Evolutionary conservation across 805 yeast genomes (phyloP), one percentile per base, ranked within the genome.

Genomic region (Lipomyces starkeyi): DNA sequence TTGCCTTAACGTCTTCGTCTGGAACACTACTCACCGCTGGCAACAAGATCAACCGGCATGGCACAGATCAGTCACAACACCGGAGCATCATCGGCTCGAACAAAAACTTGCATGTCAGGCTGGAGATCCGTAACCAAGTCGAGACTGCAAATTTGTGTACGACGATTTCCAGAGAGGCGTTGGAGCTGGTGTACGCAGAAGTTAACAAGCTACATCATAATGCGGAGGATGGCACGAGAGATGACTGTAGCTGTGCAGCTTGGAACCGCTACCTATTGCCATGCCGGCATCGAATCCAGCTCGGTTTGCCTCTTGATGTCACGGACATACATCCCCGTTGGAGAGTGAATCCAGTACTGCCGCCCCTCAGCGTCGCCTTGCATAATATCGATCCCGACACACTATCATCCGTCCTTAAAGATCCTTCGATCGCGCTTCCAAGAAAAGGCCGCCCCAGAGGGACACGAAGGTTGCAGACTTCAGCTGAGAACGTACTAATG

Each of bases 241-340:
- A 40, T 40, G n/a, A 40, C n/a, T 40, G n/a, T 14, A 40, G 47
- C 47, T 14, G 47, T 40, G 47, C 47, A 40, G n/a, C 47, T 40
- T 13, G 47, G n/a, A 14, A 40, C 47, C n/a, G 47, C 47, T 40
- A 40, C n/a, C n/a, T 40, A 34, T 40, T 40, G 47, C 47, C 47
- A 40, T 40, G 47, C 47, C n/a, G n/a, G 47, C 47, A 40, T 40
- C 47, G 47, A 40, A 40, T 40, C 47, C 47, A 40, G 47, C 47
- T 40, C 47, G 47, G 47, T 40, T 13, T 40, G 47, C n/a, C 47
- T 3, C 47, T 40, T 13, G 47, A 40, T 14, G n/a, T 13, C n/a
- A 13, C 5, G n/a, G 47, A 14, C 14, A 40, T 40, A 40, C 47
- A 14, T 40, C 47, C 47, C 47, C 47, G n/a, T 40, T 40, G 47